Evolutionary conservation across 2,329 filamentous ascomycete genomes (phyloP), one percentile per base, ranked within the genome.

Genomic region (Aspergillus sp.): DNA sequence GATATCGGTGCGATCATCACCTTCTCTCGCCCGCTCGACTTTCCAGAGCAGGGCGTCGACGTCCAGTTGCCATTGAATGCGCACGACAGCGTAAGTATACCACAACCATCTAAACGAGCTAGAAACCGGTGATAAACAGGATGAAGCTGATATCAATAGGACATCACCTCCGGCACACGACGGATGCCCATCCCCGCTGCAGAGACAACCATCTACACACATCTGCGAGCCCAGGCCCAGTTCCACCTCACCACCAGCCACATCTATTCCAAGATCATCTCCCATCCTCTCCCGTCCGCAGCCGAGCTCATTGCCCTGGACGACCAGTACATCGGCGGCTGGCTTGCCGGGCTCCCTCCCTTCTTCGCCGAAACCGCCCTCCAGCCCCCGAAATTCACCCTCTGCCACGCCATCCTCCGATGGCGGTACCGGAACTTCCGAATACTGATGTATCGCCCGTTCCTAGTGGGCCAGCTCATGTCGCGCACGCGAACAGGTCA

Each of bases 1-100:
- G 72, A 73, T 24, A 67, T 73, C 3, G 77, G 76, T 5, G 76
- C 75, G 6, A 73, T 72, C 12, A 73, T 79, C 24, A 78, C 77
- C 0, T 78, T 77, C 52, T 74, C 74, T 2, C 69, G 77, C 9
- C 77, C 77, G 1, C 59, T 77, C 27, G 70, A 72, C n/a, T 73
- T 73, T 62, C 75, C 75, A 4, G 56, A 66, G 17, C 64, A 70
- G 15, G 72, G 73, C 2, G 63, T 75, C n/a, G 74, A 77, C 41
- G 70, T 71, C 11, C 63, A 66, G n/a, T 53, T 74, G 4, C 72
- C 73, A 3, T 51, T 72, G 31, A 75, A 75, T 54, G 61, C 74
- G 0, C 68, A 73, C 51, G 50, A 53, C 24, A 37, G 35, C 12
- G 50, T 53, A 40, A 15, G 21, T 4, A 72, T 21, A 21, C 21